Base-by-base conservation (phyloP, 1,139 yeast species). In the Arxiozyma slooffiae region DNA sequence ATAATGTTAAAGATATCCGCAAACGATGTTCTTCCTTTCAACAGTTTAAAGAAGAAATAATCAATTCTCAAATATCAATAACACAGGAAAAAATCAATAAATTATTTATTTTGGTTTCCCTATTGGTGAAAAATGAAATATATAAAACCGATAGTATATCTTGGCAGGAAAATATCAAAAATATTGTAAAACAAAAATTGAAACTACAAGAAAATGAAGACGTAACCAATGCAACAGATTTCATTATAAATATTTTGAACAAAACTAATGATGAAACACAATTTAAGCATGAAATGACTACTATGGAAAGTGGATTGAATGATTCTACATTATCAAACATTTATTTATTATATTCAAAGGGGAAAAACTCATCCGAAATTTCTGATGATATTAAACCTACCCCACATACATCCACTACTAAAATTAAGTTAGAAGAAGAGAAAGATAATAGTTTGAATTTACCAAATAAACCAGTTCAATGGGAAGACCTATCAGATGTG, bases 291-390 rank as follows among this genome's bases (percentile, higher is more conserved):
- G 68, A 71, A 20, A 66, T 84, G 48, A 64, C 67, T 17, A 79
- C 74, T 9, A 76, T 82, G 62, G 92, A 88, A 0, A 87, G 85
- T 20, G 84, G 78, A 11, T 78, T 85, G 53, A 75, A 81, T 0
- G 66, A 61, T 5, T 68, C 53, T 3, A 74, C 80, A 54, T 63
- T 80, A 2, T 64, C 64, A 18, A 60, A 64, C 14, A 57, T 75
- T 18, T 64, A 65, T 52, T 50, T 52, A 47, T n/a, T 39, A 48
- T 26, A 48, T 52, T 39, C 51, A 50, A 30, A 64, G 58, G 42
- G 49, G 63, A 9, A 57, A 60, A 26, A 54, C 62, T 2, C 63
- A 61, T 42, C 41, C 4, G 22, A 46, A 20, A 21, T 9, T 20
- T 7, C 26, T 21, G 39, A 37, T 36, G 52, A 42, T 16, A 50